Percentiles rank a stretch among this genome's conserved stretches.
Evolutionary conservation across 2,329 filamentous ascomycete genomes (phyloP).

Genomic region (Chaetothyriales sp.): DNA sequence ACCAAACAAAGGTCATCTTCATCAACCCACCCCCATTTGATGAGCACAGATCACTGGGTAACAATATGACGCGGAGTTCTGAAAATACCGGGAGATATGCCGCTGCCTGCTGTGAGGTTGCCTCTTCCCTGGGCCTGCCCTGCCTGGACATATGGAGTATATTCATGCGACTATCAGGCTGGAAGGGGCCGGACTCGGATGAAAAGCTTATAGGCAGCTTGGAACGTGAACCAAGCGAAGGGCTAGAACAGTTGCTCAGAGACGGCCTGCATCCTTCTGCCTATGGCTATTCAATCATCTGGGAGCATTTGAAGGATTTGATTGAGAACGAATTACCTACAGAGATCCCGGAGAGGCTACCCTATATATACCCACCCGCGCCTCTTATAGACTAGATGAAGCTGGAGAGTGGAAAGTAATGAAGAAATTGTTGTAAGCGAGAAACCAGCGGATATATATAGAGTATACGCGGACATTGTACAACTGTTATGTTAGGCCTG

Average conservation of each 20-base stretch:
- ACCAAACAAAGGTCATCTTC: conserved; percentile 64
- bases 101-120: conserved; percentile 51
- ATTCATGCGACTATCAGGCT: conserved; percentile 54
- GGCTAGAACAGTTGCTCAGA: conserved; percentile 10
- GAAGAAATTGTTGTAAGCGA: no score
- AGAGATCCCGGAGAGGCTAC: conserved; percentile 38
- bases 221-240: conserved; percentile 44
- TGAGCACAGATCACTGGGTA: conserved; percentile 47
- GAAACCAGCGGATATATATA: no score
- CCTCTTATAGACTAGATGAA: no score
- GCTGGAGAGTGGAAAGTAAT: no score
- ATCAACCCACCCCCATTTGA: conserved; percentile 68
- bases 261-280: conserved; percentile 46
- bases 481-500: no score
- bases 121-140: conserved; percentile 40
- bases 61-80: conserved; percentile 43
- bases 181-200: conserved; percentile 28
- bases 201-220: conserved; percentile 43
- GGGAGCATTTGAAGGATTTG: conserved; percentile 37
- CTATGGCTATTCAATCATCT: conserved; percentile 44
- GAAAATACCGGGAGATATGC: conserved; percentile 51
- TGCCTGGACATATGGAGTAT: conserved; percentile 69
- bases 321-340: conserved; percentile 43
- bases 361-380: conserved; percentile 35
- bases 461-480: no score